phyloP scores from a whole-genome alignment of 257 asterid species.

The Datura wrightii region DNA sequence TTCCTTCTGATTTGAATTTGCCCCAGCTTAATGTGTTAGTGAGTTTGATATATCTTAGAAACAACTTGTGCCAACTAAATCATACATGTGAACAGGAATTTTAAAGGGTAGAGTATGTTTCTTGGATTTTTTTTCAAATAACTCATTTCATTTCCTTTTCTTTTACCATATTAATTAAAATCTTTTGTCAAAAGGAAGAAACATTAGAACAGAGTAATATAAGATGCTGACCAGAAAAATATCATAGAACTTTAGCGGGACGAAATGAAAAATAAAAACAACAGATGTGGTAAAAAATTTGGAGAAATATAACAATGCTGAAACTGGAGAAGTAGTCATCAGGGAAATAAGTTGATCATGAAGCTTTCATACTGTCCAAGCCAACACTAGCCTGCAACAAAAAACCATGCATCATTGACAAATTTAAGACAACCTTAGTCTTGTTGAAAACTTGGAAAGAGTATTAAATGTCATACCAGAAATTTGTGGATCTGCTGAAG shows the following conservation, averaged over 20 bases:
- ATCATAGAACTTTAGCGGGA: background rate
- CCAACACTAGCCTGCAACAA: constrained; percentile 58
- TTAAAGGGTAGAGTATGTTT: background rate
- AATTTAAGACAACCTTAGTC: constrained; percentile 7
- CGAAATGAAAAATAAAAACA: background rate
- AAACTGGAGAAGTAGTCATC: background rate
- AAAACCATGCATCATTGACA: background rate
- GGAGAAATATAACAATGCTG: constrained; percentile 9
- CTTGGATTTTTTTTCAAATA: background rate
- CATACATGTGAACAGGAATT: background rate
- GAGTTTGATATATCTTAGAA: background rate
- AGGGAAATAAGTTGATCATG: constrained; percentile 40
- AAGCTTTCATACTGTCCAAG: constrained; percentile 72
- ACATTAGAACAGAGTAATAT: background rate
- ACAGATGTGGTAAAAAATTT: background rate
- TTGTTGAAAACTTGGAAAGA: background rate
- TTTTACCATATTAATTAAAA: no score
- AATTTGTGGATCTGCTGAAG: constrained; percentile 71
- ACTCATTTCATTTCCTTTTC: background rate
- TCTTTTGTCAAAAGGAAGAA: background rate
- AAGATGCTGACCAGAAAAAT: background rate
- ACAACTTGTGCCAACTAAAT: background rate
- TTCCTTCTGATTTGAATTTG: background rate
- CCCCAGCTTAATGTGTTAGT: background rate
- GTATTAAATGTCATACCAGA: constrained; percentile 48